Conservation (phyloP, 768 basidiomycete genomes). For the Arthromyces matolae region DNA sequence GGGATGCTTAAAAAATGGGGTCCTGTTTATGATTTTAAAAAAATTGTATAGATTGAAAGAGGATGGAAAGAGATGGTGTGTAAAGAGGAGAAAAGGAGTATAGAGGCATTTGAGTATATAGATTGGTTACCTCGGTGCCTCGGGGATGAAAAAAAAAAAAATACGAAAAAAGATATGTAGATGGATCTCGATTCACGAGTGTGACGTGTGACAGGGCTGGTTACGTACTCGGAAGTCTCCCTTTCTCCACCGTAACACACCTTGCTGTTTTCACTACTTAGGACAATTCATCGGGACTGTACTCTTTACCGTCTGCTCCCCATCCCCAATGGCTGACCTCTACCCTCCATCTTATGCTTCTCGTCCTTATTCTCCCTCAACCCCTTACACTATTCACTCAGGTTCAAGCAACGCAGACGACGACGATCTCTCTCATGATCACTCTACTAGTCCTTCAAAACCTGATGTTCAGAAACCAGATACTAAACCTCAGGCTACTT, state of each 20-base stretch:
- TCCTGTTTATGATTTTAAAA: too few relatives aligned
- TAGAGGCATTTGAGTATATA: not conserved
- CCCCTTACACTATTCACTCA: constrained; percentile 36
- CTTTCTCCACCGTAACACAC: constrained; percentile 42
- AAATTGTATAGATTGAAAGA: too few relatives aligned
- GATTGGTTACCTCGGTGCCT: constrained; percentile 35
- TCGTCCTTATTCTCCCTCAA: constrained; percentile 29
- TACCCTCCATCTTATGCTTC: constrained; percentile 45
- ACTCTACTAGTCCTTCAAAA: constrained; percentile 44
- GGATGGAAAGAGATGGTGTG: too few relatives aligned
- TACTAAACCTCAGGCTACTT: constrained; percentile 87
- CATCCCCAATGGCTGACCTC: constrained; percentile 51
- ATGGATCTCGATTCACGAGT: constrained; percentile 20
- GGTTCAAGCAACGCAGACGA: constrained; percentile 31
- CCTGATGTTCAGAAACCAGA: constrained; percentile 56
- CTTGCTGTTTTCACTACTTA: constrained; percentile 25
- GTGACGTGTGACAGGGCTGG: constrained; percentile 19
- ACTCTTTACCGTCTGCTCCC: constrained; percentile 17
- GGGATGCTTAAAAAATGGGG: constrained; percentile 3
- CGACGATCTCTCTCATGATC: constrained; percentile 49
- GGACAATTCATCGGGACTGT: constrained; percentile 18
- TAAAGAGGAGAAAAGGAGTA: not conserved
- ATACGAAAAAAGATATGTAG: not conserved
- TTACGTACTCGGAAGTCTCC: constrained; percentile 46
- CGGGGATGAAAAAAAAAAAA: constrained; percentile 28